These are phyloP conservation scores for Coniochaeta prunicola DNA, from an alignment of 2,329 filamentous ascomycete genomes.

Conservation along the genomic window DNA sequence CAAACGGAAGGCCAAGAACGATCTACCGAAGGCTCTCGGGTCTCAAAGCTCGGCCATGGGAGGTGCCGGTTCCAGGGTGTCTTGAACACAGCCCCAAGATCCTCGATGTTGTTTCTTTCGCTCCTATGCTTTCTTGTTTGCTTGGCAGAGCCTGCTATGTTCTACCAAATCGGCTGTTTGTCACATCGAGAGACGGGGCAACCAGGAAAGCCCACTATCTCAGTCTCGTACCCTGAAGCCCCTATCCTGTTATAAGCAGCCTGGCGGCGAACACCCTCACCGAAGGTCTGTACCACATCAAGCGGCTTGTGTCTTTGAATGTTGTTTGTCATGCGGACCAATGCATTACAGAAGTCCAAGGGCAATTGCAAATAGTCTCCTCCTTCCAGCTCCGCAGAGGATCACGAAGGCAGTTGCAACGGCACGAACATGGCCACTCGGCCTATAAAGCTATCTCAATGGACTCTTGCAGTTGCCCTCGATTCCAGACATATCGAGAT, in stretches of 20 bases:
- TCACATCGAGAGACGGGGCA: not conserved
- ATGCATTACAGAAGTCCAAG: not conserved
- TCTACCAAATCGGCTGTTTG: not conserved
- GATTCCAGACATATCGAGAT: not conserved
- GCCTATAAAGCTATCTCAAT: not conserved
- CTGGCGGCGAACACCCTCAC: not conserved
- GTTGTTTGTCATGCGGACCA: not conserved
- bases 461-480: not conserved
- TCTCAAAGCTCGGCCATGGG: not conserved
- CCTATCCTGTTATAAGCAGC: not conserved
- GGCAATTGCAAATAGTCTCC: not conserved
- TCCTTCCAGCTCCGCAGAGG: not conserved
- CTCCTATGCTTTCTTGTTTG: not conserved
- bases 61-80: not conserved
- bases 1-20: not conserved
- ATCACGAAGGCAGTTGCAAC: not conserved
- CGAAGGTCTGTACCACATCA: not conserved
- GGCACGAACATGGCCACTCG: not conserved
- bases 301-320: not conserved
- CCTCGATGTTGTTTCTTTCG: not conserved
- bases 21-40: not conserved
- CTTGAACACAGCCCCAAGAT: not conserved
- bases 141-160: not conserved
- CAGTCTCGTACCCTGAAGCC: not conserved
- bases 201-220: not conserved